Base-by-base conservation (phyloP, 164 flowering plant genomes). In the Warburgia ugandensis region DNA sequence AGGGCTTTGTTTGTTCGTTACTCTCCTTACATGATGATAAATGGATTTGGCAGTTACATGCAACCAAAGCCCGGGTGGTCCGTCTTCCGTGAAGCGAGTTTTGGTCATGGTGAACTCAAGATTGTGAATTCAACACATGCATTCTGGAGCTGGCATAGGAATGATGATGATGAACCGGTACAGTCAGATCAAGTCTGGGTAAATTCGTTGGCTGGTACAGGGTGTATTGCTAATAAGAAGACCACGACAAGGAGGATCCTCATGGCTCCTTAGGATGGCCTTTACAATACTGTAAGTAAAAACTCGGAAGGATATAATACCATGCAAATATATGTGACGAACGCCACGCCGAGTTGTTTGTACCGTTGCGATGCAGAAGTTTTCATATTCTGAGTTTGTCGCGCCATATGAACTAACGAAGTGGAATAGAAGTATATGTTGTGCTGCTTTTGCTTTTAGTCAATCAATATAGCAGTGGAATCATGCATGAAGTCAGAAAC, bases 61-160 rank as follows among this genome's bases (percentile, higher is more conserved):
- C 26, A 80, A 22, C 92, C 96, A 25, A 69, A 55, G 41, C 99
- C 99, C 4, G 80, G 75, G 52, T 86, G 95, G 94, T 92, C 99
- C 10, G 77, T 73, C 5, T 92, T 84, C 70, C 91, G 90, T 2
- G 99, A 92, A 74, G 97, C 99, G 52, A 92, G 97, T 65, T 92
- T 92, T 56, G 99, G 97, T 16, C 99, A 92, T 66, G 99, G 97
- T 4, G 95, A 86, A 73, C 80, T 92, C 17, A 73, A 60, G 69
- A 67, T 92, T 41, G 71, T 71, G 48, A 89, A 88, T 66, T 64
- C 84, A 48, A 79, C 78, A 30, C 87, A 86, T 66, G 86, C 94
- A 13, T 73, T 70, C 37, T 92, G 97, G 97, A 78, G 83, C 53
- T 92, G 99, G 99, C 95, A 92, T 61, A 72, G 92, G 69, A 88